Evolutionary conservation across 352 stramenopile species (phyloP).

Genomic region (Phytophthora pseudosyringae): DNA sequence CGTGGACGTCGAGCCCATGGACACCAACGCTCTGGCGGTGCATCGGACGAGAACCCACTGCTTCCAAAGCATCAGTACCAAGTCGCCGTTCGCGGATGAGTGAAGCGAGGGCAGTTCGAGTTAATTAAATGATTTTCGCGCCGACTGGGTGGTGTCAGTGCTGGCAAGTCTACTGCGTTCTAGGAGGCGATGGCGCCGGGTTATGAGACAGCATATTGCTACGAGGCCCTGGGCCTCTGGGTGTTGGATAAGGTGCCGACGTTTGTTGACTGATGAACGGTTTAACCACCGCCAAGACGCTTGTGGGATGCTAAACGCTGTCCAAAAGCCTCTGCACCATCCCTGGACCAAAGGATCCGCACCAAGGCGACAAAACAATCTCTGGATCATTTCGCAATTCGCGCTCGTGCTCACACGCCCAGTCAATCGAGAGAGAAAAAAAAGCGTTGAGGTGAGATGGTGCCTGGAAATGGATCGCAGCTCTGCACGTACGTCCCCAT

Average conservation of each 20-base stretch:
- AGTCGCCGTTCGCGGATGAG: not conserved
- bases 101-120: not conserved
- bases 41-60: too few species aligned
- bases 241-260: constrained; percentile 20
- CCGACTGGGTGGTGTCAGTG: not conserved
- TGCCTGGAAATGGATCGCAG: constrained; percentile 17
- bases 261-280: constrained; percentile 22
- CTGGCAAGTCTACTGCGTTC: not conserved
- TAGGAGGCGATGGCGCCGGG: not conserved
- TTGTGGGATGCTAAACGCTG: not conserved
- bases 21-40: not conserved
- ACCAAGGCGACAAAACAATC: not conserved
- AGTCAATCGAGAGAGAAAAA: not conserved
- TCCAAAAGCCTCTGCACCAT: constrained; percentile 1
- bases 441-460: constrained; percentile 12
- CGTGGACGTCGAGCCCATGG: not conserved
- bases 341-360: constrained; percentile 12
- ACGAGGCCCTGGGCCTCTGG: not conserved
- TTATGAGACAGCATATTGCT: constrained; percentile 19
- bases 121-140: not conserved
- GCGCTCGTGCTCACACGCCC: constrained; percentile 8
- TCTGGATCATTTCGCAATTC: constrained; percentile 24
- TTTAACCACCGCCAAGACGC: constrained; percentile 18
- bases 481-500: constrained; percentile 8
- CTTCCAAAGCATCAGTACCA: not conserved